phyloP scores from a whole-genome alignment of 1,139 yeast genomes.

The Wickerhamiella pararugosa region DNA sequence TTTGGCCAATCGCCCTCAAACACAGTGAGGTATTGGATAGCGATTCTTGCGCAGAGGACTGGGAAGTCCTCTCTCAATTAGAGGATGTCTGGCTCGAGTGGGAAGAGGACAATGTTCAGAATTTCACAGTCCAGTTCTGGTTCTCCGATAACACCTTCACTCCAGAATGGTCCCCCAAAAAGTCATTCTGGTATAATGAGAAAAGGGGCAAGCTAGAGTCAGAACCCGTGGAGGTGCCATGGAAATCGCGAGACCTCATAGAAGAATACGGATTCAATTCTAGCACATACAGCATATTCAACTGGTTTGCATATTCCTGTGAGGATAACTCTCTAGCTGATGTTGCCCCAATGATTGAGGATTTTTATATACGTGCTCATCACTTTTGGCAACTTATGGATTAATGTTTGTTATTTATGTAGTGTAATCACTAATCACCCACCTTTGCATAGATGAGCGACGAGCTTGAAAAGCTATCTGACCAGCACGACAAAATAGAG shows the following conservation, averaged over 20 bases:
- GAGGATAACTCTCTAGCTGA: background rate
- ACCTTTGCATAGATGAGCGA: background rate
- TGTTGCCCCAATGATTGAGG: background rate
- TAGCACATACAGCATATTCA: constrained; percentile 25
- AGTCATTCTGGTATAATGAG: constrained; percentile 16
- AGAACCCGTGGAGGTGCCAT: constrained; percentile 21
- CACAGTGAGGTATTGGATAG: background rate
- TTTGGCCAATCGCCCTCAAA: background rate
- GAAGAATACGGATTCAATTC: constrained; percentile 12
- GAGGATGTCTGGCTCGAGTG: constrained; percentile 22
- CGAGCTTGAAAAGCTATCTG: constrained; percentile 33
- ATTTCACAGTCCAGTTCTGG: constrained; percentile 22
- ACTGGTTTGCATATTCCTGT: constrained; percentile 19
- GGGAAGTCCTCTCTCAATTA: constrained; percentile 20
- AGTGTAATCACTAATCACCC: background rate
- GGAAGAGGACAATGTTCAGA: constrained; percentile 19
- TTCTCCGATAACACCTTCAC: constrained; percentile 25
- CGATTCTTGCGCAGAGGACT: constrained; percentile 17
- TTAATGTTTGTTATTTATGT: background rate
- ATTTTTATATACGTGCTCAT: background rate
- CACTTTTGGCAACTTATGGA: background rate
- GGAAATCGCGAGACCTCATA: constrained; percentile 26
- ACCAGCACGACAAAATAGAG: constrained; percentile 30
- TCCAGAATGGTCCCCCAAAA: constrained; percentile 18
- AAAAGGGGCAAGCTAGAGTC: constrained; percentile 10